phyloP scores from a whole-genome alignment of 2,329 filamentous ascomycete genomes.

The Fusarium hostae region DNA sequence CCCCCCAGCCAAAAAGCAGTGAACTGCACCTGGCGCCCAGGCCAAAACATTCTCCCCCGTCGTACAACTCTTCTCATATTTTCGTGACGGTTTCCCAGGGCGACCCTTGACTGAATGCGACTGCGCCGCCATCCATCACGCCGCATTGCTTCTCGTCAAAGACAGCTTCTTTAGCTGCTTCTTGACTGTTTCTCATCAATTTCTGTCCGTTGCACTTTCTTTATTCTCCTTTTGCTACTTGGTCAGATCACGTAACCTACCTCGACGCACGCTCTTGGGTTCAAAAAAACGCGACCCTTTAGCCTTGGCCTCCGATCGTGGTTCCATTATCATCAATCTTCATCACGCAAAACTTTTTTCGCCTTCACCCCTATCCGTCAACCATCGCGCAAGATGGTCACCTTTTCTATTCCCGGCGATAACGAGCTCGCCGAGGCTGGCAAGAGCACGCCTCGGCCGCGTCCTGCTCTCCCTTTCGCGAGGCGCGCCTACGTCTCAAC shows the following conservation, averaged over 20 bases:
- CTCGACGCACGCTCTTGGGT: conserved; percentile 4
- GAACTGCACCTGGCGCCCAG: conserved; percentile 24
- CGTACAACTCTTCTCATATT: conserved; percentile 42
- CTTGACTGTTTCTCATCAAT: conserved; percentile 29
- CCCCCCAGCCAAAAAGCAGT: conserved; percentile 16
- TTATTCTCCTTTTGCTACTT: conserved; percentile 16
- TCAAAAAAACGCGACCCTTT: conserved; percentile 29
- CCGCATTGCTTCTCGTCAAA: conserved; percentile 39
- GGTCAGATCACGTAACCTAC: conserved; percentile 13
- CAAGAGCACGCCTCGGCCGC: conserved; percentile 53
- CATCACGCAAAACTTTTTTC: conserved; percentile 13
- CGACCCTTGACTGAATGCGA: conserved; percentile 45
- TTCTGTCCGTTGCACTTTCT: conserved; percentile 10
- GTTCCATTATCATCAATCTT: conserved; percentile 20
- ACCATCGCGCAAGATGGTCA: conserved; percentile 49
- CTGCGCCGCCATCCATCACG: conserved; percentile 46
- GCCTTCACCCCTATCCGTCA: conserved; percentile 1
- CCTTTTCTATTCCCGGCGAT: conserved; percentile 53
- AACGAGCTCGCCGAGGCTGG: conserved; percentile 46
- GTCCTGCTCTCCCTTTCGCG: conserved; percentile 56
- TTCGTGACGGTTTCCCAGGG: conserved; percentile 46
- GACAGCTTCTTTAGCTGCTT: conserved; percentile 30
- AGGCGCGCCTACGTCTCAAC: conserved; percentile 56
- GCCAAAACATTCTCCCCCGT: conserved; percentile 42
- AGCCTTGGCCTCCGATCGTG: conserved; percentile 24